Evolutionary conservation across 2,329 filamentous ascomycete species (phyloP).

Genomic region (Decorospora gaudefroyi): DNA sequence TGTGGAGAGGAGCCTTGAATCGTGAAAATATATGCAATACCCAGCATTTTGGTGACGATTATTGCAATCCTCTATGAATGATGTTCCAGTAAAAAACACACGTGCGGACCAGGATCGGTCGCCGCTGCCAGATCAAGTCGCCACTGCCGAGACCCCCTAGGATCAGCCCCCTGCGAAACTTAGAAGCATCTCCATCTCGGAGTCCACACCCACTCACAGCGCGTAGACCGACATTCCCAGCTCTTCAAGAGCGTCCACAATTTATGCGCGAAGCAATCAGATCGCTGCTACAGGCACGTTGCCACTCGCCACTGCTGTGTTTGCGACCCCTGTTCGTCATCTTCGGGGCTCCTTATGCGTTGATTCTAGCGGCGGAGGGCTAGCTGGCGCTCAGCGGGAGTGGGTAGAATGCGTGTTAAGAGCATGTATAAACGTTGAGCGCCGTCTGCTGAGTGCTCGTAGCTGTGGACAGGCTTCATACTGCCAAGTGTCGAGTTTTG

Average conservation of each 20-base stretch:
- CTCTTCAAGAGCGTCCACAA: slow-evolving; percentile 16
- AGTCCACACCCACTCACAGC: slow-evolving; percentile 33
- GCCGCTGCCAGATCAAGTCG: slow-evolving; percentile 22
- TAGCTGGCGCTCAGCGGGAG: not conserved
- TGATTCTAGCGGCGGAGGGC: slow-evolving; percentile 1
- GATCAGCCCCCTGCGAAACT: slow-evolving; percentile 5
- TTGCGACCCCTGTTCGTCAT: slow-evolving; percentile 2
- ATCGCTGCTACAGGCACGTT: slow-evolving; percentile 27
- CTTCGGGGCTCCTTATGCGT: slow-evolving; percentile 8
- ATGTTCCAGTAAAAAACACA: slow-evolving; percentile 14
- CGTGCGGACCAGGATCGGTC: slow-evolving; percentile 23
- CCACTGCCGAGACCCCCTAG: slow-evolving; percentile 28
- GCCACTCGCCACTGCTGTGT: slow-evolving; percentile 1
- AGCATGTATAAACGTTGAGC: slow-evolving; percentile 18
- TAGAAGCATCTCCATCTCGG: slow-evolving; percentile 21
- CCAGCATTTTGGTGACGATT: slow-evolving; percentile 1
- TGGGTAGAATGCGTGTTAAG: not conserved
- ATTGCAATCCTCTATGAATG: slow-evolving; percentile 15
- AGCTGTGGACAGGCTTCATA: slow-evolving; percentile 1
- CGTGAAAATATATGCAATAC: not conserved
- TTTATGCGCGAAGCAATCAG: slow-evolving; percentile 37
- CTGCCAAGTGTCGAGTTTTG: too few species aligned
- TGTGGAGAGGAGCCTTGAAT: too few species aligned
- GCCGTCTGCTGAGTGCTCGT: not conserved
- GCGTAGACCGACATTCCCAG: slow-evolving; percentile 21